Evolutionary conservation across 345 rosid species (phyloP).

Genomic region (Eucalyptus viminalis): DNA sequence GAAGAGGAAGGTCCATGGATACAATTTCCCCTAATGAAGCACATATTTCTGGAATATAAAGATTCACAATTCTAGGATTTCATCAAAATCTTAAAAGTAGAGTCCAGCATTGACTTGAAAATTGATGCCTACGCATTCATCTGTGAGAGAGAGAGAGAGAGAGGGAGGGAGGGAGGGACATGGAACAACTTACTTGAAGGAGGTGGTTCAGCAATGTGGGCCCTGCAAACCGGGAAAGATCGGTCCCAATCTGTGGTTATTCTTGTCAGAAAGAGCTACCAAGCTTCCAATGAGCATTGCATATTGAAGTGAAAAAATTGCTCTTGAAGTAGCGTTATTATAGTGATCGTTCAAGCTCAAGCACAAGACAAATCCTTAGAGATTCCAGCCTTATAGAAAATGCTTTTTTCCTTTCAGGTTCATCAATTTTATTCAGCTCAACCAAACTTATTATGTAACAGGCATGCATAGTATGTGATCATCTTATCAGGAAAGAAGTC

Average conservation of each 20-base stretch:
- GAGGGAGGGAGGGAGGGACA: background rate
- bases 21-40: background rate
- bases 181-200: conserved; percentile 40
- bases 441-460: background rate
- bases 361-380: background rate
- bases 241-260: conserved; percentile 57
- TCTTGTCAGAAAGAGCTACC: conserved; percentile 7
- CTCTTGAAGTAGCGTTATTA: background rate
- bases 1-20: background rate
- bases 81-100: background rate
- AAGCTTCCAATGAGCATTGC: background rate
- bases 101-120: background rate
- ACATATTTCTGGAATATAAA: background rate
- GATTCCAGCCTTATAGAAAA: background rate
- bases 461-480: background rate
- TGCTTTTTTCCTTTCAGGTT: background rate
- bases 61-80: background rate
- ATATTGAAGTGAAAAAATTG: background rate
- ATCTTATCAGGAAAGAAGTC: background rate
- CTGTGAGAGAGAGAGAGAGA: background rate
- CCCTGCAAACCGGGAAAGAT: conserved; percentile 84
- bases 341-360: background rate
- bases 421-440: background rate
- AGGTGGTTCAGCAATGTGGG: conserved; percentile 77
- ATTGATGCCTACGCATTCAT: background rate